Evolutionary conservation across 2,329 filamentous ascomycete species (phyloP).

Genomic region (Pyrenochaeta sp.): DNA sequence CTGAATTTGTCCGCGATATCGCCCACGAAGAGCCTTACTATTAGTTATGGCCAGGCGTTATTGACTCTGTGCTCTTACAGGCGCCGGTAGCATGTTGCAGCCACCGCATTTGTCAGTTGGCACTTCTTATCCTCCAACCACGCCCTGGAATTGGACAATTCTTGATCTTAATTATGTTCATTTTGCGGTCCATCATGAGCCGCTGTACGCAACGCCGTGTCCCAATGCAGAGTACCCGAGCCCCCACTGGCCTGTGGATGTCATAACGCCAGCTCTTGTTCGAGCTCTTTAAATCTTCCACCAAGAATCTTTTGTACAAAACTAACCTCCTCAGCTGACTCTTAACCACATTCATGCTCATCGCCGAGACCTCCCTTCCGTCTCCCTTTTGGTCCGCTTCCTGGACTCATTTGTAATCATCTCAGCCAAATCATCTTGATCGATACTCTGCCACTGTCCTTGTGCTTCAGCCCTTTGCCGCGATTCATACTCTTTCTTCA

Average conservation of each 20-base stretch:
- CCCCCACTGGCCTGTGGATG: constrained; percentile 21
- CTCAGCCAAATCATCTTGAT: constrained; percentile 89
- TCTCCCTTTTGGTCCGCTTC: constrained; percentile 88
- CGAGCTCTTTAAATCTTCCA: constrained; percentile 24
- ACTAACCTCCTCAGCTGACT: constrained; percentile 13
- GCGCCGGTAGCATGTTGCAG: neutral
- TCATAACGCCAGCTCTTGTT: constrained; percentile 31
- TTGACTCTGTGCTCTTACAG: neutral
- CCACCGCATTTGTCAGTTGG: constrained; percentile 13
- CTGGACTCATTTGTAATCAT: constrained; percentile 95
- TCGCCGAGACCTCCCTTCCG: constrained; percentile 74
- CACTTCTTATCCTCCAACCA: constrained; percentile 13
- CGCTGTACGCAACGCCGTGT: constrained; percentile 33
- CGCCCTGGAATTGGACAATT: constrained; percentile 13
- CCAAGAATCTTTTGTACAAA: constrained; percentile 33
- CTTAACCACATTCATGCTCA: constrained; percentile 18
- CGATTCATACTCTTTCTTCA: constrained; percentile 81
- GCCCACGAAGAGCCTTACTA: no score
- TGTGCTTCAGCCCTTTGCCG: constrained; percentile 69
- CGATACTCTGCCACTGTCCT: constrained; percentile 73
- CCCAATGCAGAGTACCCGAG: constrained; percentile 31
- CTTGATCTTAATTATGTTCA: constrained; percentile 40
- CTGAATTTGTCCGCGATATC: no score
- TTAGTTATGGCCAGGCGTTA: no score
- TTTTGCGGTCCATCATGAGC: constrained; percentile 22